Evolutionary conservation across 306 rosid species (phyloP), one percentile per base, ranked within the genome.

Genomic region (Arachis stenosperma): DNA sequence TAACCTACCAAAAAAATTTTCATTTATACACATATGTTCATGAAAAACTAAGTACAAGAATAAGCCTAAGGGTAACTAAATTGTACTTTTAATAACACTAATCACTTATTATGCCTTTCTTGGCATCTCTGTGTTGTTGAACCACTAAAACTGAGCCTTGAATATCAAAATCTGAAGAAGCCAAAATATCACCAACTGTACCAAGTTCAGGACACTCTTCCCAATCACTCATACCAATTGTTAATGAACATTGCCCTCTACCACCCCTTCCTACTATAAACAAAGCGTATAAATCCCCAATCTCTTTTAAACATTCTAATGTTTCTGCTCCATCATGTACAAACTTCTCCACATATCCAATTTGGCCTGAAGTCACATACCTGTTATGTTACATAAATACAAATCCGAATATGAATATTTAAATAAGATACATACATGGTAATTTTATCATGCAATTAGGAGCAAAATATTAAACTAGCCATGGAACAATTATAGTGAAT

Each of bases 181-280:
- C 97, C 79, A 94, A 78, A 7, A 94, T 89, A 81, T 94, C 98
- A 6, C 98, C 98, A n/a, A 94, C 95, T 0, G 95, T 85, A 68
- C 98, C 98, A 15, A 94, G 90, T 78, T 94, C 97, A 7, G 98
- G 96, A 59, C 95, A 94, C 66, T 94, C 98, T 17, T 94, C 98
- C 98, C 98, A 91, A 0, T 94, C 98, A 64, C 96, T 91, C 88
- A 94, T 80, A 3, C 96, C 94, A 3, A 88, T 86, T 22, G 98
- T 94, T 46, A 94, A 60, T 7, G 94, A 85, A 37, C 91, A 88
- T 63, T 91, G 83, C 0, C 95, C 92, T 73, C 98, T 74, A 22
- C 92, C 96, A 17, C 98, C 97, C 14, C 83, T 90, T 61, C 98
- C 97, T 4, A 94, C 97, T 53, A 94, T 74, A 61, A 89, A 94